Percentiles rank a stretch among this genome's conserved stretches.
Evolutionary conservation across 2,329 filamentous ascomycete genomes (phyloP).

Genomic region (Talaromyces funiculosus): DNA sequence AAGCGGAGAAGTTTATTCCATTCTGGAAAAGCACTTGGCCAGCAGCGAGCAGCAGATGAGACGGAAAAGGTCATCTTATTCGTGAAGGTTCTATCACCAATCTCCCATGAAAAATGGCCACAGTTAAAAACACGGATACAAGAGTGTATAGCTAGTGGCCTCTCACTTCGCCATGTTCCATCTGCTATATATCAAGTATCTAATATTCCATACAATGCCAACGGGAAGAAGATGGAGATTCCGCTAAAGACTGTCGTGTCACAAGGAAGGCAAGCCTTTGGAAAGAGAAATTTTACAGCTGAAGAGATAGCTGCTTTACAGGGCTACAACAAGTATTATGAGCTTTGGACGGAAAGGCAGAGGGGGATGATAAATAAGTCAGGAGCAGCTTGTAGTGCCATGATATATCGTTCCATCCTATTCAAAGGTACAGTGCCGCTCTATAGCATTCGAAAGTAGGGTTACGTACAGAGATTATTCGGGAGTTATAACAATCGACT

Average conservation of each 20-base stretch:
- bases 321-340: neutral
- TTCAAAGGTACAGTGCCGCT: no score
- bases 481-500: no score
- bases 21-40: slow-evolving; percentile 38
- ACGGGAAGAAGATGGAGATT: slow-evolving; percentile 10
- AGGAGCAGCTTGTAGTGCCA: neutral
- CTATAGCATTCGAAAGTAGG: no score
- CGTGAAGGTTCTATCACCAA: neutral
- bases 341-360: neutral
- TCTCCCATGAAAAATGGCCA: neutral
- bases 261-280: slow-evolving; percentile 1
- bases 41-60: neutral
- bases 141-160: neutral
- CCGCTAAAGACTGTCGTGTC: slow-evolving; percentile 1
- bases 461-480: no score
- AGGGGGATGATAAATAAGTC: neutral
- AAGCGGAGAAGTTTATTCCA: slow-evolving; percentile 43
- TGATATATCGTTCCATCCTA: neutral
- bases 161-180: slow-evolving; percentile 8
- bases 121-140: neutral
- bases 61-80: slow-evolving; percentile 2
- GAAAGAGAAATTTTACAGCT: neutral
- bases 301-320: neutral
- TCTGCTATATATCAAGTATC: slow-evolving; percentile 2
- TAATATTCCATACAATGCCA: slow-evolving; percentile 6